These are phyloP conservation scores for Heimioporus retisporus DNA, from an alignment of 1,284 basidiomycete genomes.

Conservation along the genomic window DNA sequence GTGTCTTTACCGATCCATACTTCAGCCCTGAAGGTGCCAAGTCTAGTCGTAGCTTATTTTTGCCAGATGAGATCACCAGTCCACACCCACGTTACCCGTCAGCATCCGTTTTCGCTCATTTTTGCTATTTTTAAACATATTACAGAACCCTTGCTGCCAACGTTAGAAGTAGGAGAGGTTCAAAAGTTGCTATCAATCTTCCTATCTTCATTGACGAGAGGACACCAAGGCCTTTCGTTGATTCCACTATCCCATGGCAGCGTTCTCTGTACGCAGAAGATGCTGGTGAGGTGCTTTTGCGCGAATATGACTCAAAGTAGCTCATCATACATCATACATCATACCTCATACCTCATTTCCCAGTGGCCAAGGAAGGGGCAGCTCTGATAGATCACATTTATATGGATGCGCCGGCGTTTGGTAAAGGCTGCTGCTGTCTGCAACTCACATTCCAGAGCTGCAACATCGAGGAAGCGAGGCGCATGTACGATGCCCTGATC, in stretches of 20 bases:
- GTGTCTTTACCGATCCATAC: conserved; percentile 94
- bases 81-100: conserved; percentile 98
- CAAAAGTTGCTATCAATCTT: conserved; percentile 96
- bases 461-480: conserved; percentile 91
- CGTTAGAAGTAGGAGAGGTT: conserved; percentile 90
- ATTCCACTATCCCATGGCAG: conserved; percentile 91
- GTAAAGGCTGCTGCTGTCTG: conserved; percentile 99
- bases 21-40: conserved; percentile 79
- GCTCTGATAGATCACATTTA: conserved; percentile 95
- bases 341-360: neutral
- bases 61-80: conserved; percentile 97
- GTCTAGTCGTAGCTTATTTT: conserved; percentile 92
- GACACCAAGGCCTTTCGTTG: conserved; percentile 92
- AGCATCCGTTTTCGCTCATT: conserved; percentile 47
- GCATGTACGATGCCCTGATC: conserved; percentile 95
- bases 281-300: conserved; percentile 56
- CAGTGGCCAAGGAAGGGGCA: conserved; percentile 91
- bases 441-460: conserved; percentile 99
- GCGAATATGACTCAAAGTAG: conserved; percentile 17
- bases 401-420: conserved; percentile 99
- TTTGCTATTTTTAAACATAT: conserved; percentile 22
- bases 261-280: conserved; percentile 87
- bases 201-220: conserved; percentile 93
- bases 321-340: no score
- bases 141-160: conserved; percentile 94